Conservation (phyloP, 2,329 filamentous ascomycete genomes). For the Xylariales sp. region DNA sequence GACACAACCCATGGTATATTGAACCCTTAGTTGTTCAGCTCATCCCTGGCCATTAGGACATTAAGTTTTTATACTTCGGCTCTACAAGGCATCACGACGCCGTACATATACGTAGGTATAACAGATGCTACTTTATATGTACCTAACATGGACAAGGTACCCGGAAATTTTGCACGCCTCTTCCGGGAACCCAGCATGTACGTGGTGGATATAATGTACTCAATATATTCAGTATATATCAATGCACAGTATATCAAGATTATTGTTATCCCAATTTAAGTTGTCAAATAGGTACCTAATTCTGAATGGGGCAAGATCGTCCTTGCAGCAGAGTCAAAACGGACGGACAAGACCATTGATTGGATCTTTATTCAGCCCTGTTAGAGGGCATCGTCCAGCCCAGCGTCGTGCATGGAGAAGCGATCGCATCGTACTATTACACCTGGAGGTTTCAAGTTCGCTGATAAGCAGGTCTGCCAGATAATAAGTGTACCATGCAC, state of each 20-base stretch:
- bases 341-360: constrained; percentile 20
- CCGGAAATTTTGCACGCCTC: constrained; percentile 30
- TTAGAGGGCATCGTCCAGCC: constrained; percentile 22
- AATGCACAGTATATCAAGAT: neutral
- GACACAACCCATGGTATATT: neutral
- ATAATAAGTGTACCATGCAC: constrained; percentile 9
- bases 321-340: constrained; percentile 3
- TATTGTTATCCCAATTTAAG: neutral
- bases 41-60: constrained; percentile 11
- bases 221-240: constrained; percentile 5
- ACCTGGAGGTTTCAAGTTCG: constrained; percentile 21
- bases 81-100: constrained; percentile 27
- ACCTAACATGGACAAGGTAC: constrained; percentile 26
- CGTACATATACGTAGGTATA: constrained; percentile 18
- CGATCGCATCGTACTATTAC: constrained; percentile 32
- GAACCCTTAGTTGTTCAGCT: constrained; percentile 23
- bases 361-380: constrained; percentile 25
- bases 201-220: too few species aligned
- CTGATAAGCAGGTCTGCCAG: neutral
- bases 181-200: constrained; percentile 13
- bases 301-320: constrained; percentile 24
- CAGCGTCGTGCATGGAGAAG: constrained; percentile 27
- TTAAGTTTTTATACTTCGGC: constrained; percentile 30
- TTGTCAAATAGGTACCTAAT: constrained; percentile 13
- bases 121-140: constrained; percentile 21